A percentile compares a stretch with the other conserved stretches of the same genome.
Conservation (phyloP, 1,284 basidiomycete species). For the Cystobasidium sp. region DNA sequence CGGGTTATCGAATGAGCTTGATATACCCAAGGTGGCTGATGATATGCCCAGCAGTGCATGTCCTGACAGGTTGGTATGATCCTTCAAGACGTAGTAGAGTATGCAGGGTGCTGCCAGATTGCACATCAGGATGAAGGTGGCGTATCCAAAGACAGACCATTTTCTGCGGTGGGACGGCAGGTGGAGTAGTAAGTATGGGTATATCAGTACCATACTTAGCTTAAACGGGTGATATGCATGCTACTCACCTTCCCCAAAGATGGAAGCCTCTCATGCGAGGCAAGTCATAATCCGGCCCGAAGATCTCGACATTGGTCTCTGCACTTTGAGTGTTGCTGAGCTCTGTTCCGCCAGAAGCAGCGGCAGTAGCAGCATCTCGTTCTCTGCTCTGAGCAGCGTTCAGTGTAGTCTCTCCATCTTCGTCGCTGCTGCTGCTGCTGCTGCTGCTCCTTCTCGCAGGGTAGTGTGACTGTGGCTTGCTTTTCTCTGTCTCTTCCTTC, state of each 20-base stretch:
- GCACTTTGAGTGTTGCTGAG: conserved; percentile 6
- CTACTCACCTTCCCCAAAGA: conserved; percentile 17
- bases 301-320: background rate
- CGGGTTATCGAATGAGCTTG: conserved; percentile 49
- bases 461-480: background rate
- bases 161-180: background rate
- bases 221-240: background rate
- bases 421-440: background rate
- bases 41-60: conserved; percentile 34
- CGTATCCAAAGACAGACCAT: conserved; percentile 38
- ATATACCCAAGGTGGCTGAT: conserved; percentile 46
- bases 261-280: conserved; percentile 28
- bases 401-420: conserved; percentile 13
- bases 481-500: background rate
- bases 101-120: conserved; percentile 25
- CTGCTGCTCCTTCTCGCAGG: background rate
- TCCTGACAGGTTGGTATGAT: conserved; percentile 1
- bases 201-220: background rate
- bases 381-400: too few species aligned
- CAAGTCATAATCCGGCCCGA: conserved; percentile 31
- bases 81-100: conserved; percentile 45
- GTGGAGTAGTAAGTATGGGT: background rate
- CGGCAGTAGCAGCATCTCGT: background rate
- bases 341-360: background rate
- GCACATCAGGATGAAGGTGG: conserved; percentile 39